Base-by-base conservation (phyloP, 441 rosid genomes). In the Populus hybrid region DNA sequence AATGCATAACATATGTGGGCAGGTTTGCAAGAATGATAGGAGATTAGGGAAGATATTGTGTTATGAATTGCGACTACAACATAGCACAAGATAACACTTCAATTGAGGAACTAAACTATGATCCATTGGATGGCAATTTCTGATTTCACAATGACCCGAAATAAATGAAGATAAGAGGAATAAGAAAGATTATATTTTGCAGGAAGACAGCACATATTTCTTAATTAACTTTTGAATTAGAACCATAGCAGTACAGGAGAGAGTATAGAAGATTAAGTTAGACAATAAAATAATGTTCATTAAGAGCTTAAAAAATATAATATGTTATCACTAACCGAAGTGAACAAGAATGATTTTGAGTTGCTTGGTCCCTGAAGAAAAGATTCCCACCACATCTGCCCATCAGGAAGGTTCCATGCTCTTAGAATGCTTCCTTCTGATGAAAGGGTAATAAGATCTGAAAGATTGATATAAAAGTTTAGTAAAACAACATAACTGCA, bases 321-420 rank as follows among this genome's bases (percentile, higher is more conserved):
- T 23, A 64, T 53, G 53, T 10, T 78, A 73, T 82, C 64, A 87
- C 95, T 88, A 66, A 94, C 99, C 83, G 83, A 91, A 66, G 88
- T 87, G 9, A 86, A 83, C 80, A 94, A 76, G 75, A 87, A 79
- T 61, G 97, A 83, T 82, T 91, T 90, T 6, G 97, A 91, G 78
- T 78, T 78, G 79, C 82, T 85, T 23, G 89, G 84, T 16, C 90
- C 92, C 65, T 81, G 85, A 83, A 95, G 88, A 57, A 86, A 82
- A 73, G 97, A 86, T 84, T 95, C 98, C 97, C 98, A 95, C 72
- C 89, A 95, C 97, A 94, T 90, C 78, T 94, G 99, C 63, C 99
- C 99, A 87, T 94, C 97, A 72, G 98, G 98, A 83, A 95, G 98
- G 87, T 94, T 95, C 98, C 99, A 94, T 26, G 99, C 97, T 87